Evolutionary conservation across 441 rosid genomes (phyloP), one percentile per base, ranked within the genome.

Genomic region (Theobroma grandiflorum): DNA sequence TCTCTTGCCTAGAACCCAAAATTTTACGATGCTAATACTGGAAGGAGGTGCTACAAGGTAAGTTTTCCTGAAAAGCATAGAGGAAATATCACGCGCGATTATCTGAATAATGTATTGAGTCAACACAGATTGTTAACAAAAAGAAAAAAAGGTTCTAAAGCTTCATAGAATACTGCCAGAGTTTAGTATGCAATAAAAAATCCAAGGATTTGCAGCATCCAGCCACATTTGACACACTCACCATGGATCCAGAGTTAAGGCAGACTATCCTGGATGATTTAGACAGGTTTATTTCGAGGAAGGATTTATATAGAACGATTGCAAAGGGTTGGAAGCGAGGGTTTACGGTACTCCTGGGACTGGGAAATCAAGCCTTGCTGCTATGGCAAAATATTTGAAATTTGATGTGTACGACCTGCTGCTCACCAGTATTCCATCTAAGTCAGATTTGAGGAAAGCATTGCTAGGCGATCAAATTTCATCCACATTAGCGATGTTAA

Each of bases 181-280:
- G 31, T 26, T 26, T 26, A 26, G 31, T 26, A 26, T 0, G 31
- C 31, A 26, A 26, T 26, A 26, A 26, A 59, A 59, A 3, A 20
- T 5, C 2, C 33, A 20, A 1, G 11, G 22, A 18, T 59, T 59
- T 59, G 33, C 65, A 20, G 31, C 93, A 90, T 64, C 91, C 93
- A 0, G 87, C 92, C 0, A 90, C 89, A 16, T 85, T 91, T 43
- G 92, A 91, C 8, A 83, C 95, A 26, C 87, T 91, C 40, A 78
- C 89, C 40, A 88, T 90, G 92, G 93, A 91, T 42, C 35, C 90
- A 6, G 90, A 90, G 69, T 86, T 89, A 77, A 91, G 90, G 69
- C 71, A 57, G 53, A 85, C 83, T 62, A 72, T 91, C 71, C 90
- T 78, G 35, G 74, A 91, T 47, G 95, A 91, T 88, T 91, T 91